These are phyloP conservation scores for Acanthamoeba lenticulata DNA, from an alignment of 208 protist genomes.

Conservation along the genomic window DNA sequence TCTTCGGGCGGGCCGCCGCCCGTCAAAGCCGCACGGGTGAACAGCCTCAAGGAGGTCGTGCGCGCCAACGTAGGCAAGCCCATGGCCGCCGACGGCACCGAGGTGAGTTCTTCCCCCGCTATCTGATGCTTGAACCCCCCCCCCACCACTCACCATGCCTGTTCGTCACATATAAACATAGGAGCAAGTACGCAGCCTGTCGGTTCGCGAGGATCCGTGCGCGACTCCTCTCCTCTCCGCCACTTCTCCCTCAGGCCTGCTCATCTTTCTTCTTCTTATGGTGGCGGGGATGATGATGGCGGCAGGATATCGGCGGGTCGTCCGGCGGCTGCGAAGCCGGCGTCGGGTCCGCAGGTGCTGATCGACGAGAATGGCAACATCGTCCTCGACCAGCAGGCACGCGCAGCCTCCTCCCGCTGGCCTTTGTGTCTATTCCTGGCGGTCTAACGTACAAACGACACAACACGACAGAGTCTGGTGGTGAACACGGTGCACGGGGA, in stretches of 20 bases:
- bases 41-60: conserved; percentile 55
- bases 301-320: no score
- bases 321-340: neutral
- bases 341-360: conserved; percentile 12
- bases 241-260: neutral
- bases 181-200: neutral
- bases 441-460: no score
- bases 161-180: neutral
- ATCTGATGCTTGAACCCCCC: neutral
- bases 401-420: neutral
- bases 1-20: neutral
- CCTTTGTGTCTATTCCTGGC: neutral
- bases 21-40: neutral
- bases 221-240: no score
- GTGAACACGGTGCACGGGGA: neutral
- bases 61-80: neutral
- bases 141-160: neutral
- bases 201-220: neutral
- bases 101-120: neutral
- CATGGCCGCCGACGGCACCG: neutral
- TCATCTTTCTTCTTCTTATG: neutral
- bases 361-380: conserved; percentile 43
- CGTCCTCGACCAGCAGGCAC: conserved; percentile 34
- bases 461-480: conserved; percentile 17
- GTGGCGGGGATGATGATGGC: neutral